Base-by-base conservation (phyloP, 2,329 filamentous ascomycete species). In the Ophiostoma himal-ulmi region DNA sequence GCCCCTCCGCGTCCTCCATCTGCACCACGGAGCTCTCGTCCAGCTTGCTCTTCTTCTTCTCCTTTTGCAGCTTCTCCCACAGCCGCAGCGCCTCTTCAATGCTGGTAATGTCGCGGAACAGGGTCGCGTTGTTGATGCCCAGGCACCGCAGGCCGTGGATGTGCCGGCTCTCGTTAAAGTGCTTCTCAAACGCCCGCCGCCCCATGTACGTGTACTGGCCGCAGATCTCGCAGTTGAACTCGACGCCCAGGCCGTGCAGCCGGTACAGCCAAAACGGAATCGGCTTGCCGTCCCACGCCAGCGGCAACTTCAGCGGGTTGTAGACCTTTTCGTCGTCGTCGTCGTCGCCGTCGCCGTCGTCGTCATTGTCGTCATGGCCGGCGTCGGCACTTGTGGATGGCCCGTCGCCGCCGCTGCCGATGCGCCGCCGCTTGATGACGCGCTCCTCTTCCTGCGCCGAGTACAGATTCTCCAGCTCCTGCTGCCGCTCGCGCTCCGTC, bases 231-330 rank as follows among this genome's bases (percentile, higher is more conserved):
- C 95, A 99, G 0, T 91, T 86, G 75, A 97, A 97, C 76, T 99
- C 95, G 14, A 97, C 93, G 10, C 95, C 95, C 36, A 99, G 83
- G 1, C 95, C 95, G 77, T 99, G 95, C 20, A 99, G 85, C 75
- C 97, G 95, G 84, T 98, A 99, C 20, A 99, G 86, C 95, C 95
- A 99, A 83, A 95, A 99, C 0, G 96, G 95, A 76, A 99, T 99
- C 0, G 96, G 95, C 78, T 99, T 99, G 75, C 96, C 95, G 75
- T 99, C 95, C 96, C 96, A 99, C 2, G 93, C 94, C 8, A 99
- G 85, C 0, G 95, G 95, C 1, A 99, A 85, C 78, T 99, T 99
- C 74, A 99, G 85, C 0, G 95, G 95, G 79, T 99, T 99, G 84
- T 98, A 97, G 72, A 98, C 91, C 78, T 89, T 94, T 74, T 97